Conservation (phyloP, 371 early-diverging fungal genomes). For the Apophysomyces ossiformis region DNA sequence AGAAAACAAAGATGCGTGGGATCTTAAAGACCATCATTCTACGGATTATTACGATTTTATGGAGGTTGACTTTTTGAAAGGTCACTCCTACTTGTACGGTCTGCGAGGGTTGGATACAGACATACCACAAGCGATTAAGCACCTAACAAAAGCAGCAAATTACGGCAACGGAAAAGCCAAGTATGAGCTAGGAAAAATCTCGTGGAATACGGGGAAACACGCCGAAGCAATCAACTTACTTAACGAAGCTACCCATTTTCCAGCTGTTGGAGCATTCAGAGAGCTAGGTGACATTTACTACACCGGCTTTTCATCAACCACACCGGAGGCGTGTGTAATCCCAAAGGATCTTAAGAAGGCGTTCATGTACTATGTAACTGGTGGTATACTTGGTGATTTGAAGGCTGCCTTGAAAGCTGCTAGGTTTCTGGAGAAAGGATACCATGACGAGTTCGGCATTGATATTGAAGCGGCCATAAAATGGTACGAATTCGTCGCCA, state of each 20-base stretch:
- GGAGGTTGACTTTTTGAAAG: background rate
- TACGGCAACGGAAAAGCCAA: background rate
- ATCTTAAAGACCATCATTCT: background rate
- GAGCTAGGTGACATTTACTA: background rate
- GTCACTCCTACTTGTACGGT: background rate
- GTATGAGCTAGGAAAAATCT: background rate
- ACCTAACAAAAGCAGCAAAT: background rate
- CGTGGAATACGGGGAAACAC: background rate
- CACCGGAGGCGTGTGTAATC: background rate
- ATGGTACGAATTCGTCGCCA: slow-evolving; percentile 22
- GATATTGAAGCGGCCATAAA: slow-evolving; percentile 17
- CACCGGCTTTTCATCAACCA: background rate
- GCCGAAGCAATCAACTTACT: background rate
- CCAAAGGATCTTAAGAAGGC: slow-evolving; percentile 22
- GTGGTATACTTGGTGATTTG: slow-evolving; percentile 17
- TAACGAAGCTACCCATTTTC: background rate
- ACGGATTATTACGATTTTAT: background rate
- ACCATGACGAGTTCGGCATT: slow-evolving; percentile 8
- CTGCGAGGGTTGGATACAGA: background rate
- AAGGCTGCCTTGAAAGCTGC: slow-evolving; percentile 21
- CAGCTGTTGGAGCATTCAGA: background rate
- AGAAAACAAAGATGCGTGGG: background rate
- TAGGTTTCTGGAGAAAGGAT: slow-evolving; percentile 23
- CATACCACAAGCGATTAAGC: background rate
- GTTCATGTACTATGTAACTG: slow-evolving; percentile 23